Percentiles rank a stretch among this genome's conserved stretches.
Conservation (phyloP, 345 rosid species). For the Chamaenerion angustifolium region DNA sequence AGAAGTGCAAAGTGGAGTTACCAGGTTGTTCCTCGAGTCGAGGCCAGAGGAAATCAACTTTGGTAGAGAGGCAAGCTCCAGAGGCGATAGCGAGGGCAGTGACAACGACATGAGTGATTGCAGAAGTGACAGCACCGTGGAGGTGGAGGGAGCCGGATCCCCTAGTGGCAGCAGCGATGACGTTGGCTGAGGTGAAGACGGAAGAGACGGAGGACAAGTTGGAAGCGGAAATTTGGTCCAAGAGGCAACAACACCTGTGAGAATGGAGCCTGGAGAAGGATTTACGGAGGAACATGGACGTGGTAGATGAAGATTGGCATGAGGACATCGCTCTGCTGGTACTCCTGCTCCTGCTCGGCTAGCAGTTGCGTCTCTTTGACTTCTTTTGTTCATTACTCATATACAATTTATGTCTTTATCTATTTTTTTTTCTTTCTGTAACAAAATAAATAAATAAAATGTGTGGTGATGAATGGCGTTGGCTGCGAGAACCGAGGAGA, state of each 20-base stretch:
- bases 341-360: neutral
- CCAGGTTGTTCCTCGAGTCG: conserved; percentile 51
- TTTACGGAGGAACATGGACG: conserved; percentile 6
- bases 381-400: neutral
- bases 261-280: conserved; percentile 6
- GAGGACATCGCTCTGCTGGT: conserved; percentile 3
- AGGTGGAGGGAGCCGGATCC: conserved; percentile 23
- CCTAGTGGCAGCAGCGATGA: conserved; percentile 35
- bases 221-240: conserved; percentile 9
- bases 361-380: neutral
- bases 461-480: too few relatives aligned
- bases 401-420: neutral
- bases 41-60: conserved; percentile 64
- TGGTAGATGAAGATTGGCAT: conserved; percentile 3
- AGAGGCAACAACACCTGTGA: conserved; percentile 4
- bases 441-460: too few relatives aligned
- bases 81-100: conserved; percentile 65
- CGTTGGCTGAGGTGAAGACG: conserved; percentile 22
- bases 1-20: conserved; percentile 1
- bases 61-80: conserved; percentile 69
- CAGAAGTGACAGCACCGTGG: conserved; percentile 48
- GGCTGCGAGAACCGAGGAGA: too few relatives aligned
- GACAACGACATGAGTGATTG: conserved; percentile 58
- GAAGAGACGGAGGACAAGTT: conserved; percentile 5
- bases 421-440: too few relatives aligned